Percentiles rank a stretch among this genome's conserved stretches.
These are phyloP conservation scores for Plenodomus lindquistii DNA, from an alignment of 2,329 filamentous ascomycete genomes.

Conservation along the genomic window DNA sequence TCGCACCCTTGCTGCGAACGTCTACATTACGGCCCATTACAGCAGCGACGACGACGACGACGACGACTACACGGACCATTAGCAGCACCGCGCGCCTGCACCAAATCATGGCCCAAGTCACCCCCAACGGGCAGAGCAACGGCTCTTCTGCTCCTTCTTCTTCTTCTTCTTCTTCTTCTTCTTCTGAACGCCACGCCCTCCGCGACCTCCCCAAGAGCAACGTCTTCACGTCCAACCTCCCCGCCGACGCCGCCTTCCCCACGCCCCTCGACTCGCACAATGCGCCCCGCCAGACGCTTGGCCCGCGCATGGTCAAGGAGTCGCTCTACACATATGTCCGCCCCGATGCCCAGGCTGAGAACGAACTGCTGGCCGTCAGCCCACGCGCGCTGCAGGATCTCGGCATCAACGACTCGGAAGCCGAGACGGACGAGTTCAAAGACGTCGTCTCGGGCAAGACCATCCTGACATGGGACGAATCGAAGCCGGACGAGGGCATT, in stretches of 20 bases:
- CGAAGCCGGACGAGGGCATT: constrained; percentile 57
- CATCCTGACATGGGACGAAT: constrained; percentile 76
- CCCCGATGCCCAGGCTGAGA: constrained; percentile 70
- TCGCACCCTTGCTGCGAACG: constrained; percentile 10
- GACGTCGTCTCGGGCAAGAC: constrained; percentile 80
- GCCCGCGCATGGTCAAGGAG: constrained; percentile 79
- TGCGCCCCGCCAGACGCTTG: constrained; percentile 75
- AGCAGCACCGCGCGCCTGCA: constrained; percentile 40
- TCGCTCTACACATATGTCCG: constrained; percentile 91
- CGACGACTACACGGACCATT: constrained; percentile 8
- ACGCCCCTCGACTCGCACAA: constrained; percentile 81
- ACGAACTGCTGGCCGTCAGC: constrained; percentile 82
- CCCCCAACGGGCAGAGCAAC: constrained; percentile 24
- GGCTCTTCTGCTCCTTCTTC: constrained; percentile 10
- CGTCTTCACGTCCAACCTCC: constrained; percentile 68
- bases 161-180: no score
- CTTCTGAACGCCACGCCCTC: constrained; percentile 40
- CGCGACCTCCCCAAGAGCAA: constrained; percentile 65
- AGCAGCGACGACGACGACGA: constrained; percentile 7
- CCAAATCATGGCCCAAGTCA: constrained; percentile 51
- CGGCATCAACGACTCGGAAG: constrained; percentile 71
- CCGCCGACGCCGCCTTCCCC: constrained; percentile 75
- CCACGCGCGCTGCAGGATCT: constrained; percentile 77
- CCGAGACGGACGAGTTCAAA: constrained; percentile 72
- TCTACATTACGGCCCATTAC: constrained; percentile 4